Percentiles rank a stretch among this genome's conserved stretches.
Conservation (phyloP, 768 basidiomycete species). For the Tephrocybe sp. region DNA sequence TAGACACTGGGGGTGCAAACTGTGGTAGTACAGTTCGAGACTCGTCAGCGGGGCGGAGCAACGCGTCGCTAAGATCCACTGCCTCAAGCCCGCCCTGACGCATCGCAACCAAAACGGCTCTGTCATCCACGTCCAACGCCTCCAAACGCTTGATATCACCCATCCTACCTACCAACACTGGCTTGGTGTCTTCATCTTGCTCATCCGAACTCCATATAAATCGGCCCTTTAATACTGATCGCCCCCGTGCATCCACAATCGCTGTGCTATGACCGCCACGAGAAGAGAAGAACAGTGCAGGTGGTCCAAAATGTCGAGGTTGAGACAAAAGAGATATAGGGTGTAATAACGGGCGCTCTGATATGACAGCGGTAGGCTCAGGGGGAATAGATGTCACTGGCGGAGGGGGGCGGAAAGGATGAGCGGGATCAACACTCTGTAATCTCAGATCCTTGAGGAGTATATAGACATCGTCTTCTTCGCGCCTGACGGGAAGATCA, state of each 20-base stretch:
- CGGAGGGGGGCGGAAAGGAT: conserved; percentile 65
- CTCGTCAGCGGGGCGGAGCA: conserved; percentile 78
- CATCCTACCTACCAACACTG: conserved; percentile 45
- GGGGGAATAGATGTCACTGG: conserved; percentile 27
- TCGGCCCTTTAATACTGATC: conserved; percentile 79
- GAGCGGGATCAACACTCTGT: conserved; percentile 79
- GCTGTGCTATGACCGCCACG: conserved; percentile 89
- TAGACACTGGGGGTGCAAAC: conserved; percentile 61
- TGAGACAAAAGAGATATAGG: conserved; percentile 80
- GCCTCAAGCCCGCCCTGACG: conserved; percentile 85
- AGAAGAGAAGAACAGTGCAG: conserved; percentile 83
- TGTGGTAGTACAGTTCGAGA: conserved; percentile 73
- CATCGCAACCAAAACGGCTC: conserved; percentile 81
- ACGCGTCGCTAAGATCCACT: conserved; percentile 76
- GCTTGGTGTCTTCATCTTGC: conserved; percentile 41
- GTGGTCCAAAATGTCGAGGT: conserved; percentile 82
- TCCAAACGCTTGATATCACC: conserved; percentile 85
- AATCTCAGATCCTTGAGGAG: conserved; percentile 73
- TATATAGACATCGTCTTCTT: conserved; percentile 69
- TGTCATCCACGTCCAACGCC: conserved; percentile 75
- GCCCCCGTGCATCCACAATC: conserved; percentile 83
- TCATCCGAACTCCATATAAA: conserved; percentile 80
- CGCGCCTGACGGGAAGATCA: conserved; percentile 78
- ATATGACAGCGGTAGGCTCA: conserved; percentile 13
- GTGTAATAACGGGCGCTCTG: conserved; percentile 59